Evolutionary conservation across 2,329 filamentous ascomycete genomes (phyloP).

Genomic region (Thielaviopsis punctulata): DNA sequence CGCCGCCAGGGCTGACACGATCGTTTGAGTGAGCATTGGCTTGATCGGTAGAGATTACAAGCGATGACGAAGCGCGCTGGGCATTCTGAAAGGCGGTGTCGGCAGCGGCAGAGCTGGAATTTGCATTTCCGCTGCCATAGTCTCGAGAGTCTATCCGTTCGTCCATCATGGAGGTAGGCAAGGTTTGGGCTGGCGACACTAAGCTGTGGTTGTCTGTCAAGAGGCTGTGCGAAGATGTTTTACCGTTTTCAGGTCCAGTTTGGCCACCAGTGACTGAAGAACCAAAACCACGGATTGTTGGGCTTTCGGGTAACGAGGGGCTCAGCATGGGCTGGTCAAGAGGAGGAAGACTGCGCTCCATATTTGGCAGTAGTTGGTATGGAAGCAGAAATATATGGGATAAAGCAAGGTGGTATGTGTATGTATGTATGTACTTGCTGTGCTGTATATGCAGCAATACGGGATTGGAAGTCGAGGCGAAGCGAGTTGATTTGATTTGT

Average conservation of each 20-base stretch:
- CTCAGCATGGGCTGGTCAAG: constrained; percentile 13
- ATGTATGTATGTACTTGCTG: constrained; percentile 7
- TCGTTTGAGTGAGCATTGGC: constrained; percentile 1
- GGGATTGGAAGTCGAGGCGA: not conserved
- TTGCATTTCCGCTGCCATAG: not conserved
- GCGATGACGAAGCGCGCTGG: constrained; percentile 5
- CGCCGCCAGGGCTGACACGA: not conserved
- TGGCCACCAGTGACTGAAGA: not conserved
- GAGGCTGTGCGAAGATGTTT: not conserved
- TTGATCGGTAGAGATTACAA: constrained; percentile 8
- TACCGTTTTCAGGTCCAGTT: not conserved
- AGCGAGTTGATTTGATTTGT: not conserved
- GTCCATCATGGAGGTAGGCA: constrained; percentile 1
- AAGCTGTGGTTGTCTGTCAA: not conserved
- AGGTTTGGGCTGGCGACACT: not conserved
- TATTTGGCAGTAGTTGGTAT: not conserved
- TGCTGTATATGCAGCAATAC: not conserved
- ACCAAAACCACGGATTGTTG: not conserved
- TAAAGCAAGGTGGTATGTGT: too few species aligned
- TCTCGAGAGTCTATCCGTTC: constrained; percentile 3
- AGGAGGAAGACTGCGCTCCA: constrained; percentile 10
- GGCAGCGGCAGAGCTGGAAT: not conserved
- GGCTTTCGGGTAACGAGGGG: not conserved
- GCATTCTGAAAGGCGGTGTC: constrained; percentile 1
- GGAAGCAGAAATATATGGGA: not conserved